Evolutionary conservation across 805 yeast genomes (phyloP).

Genomic region (Ogataea pilisensis): DNA sequence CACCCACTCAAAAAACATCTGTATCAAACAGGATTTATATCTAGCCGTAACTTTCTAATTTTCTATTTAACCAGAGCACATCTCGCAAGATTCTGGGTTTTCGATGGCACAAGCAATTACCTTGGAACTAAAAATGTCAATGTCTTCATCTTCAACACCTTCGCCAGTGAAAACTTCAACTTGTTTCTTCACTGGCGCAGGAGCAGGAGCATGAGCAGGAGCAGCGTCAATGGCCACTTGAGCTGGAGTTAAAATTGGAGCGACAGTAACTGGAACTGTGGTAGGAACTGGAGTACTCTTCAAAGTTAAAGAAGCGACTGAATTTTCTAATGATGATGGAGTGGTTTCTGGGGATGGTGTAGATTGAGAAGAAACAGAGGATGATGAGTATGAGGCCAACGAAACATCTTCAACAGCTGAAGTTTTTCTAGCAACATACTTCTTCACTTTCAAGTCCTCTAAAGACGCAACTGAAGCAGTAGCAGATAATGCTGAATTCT

Average conservation of each 20-base stretch:
- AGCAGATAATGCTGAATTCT: conserved; percentile 34
- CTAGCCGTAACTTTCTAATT: not conserved
- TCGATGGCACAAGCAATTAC: conserved; percentile 95
- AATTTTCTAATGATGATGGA: conserved; percentile 38
- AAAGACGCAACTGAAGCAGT: conserved; percentile 23
- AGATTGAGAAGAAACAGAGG: conserved; percentile 35
- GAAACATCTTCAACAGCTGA: conserved; percentile 28
- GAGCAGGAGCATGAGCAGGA: conserved; percentile 7
- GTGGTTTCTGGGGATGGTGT: conserved; percentile 45
- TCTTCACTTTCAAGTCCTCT: conserved; percentile 31
- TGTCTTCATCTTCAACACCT: conserved; percentile 43
- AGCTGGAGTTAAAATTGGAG: conserved; percentile 1
- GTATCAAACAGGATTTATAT: conserved; percentile 2
- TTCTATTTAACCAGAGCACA: conserved; percentile 85
- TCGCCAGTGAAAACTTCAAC: conserved; percentile 16
- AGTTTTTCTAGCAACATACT: conserved; percentile 30
- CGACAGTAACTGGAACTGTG: not conserved
- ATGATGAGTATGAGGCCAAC: conserved; percentile 27
- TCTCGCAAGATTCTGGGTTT: conserved; percentile 96
- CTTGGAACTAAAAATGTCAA: conserved; percentile 85
- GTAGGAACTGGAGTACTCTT: conserved; percentile 9
- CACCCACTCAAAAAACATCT: too few species aligned
- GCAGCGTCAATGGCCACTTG: conserved; percentile 5
- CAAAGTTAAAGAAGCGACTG: conserved; percentile 43
- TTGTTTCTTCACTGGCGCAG: conserved; percentile 12